A percentile compares a stretch with the other conserved stretches of the same genome.
These are phyloP conservation scores for Fusarium coffeatum DNA, from an alignment of 2,329 filamentous ascomycete genomes.

Conservation along the genomic window DNA sequence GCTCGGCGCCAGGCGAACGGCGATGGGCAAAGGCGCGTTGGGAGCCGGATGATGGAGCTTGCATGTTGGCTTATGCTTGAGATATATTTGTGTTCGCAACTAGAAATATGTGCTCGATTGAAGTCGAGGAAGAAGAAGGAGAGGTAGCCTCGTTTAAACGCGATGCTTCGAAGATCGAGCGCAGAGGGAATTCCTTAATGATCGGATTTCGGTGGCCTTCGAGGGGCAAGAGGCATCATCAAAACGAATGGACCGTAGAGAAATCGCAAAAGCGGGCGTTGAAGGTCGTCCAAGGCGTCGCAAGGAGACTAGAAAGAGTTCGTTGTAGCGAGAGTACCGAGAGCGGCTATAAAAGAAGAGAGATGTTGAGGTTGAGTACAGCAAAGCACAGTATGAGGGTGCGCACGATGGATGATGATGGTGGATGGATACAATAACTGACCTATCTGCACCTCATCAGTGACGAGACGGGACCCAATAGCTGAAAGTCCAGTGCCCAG, in stretches of 20 bases:
- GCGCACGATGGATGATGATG: conserved; percentile 22
- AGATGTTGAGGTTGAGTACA: background rate
- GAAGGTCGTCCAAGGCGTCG: conserved; percentile 7
- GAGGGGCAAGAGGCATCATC: conserved; percentile 46
- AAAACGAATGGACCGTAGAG: conserved; percentile 39
- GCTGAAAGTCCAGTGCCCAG: conserved; percentile 24
- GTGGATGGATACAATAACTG: conserved; percentile 8
- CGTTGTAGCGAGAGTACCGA: conserved; percentile 19
- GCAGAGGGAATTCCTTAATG: conserved; percentile 36
- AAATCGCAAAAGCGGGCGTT: conserved; percentile 23
- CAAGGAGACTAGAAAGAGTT: conserved; percentile 6
- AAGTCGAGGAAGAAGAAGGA: conserved; percentile 1
- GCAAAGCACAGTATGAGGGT: background rate
- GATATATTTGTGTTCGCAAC: conserved; percentile 14
- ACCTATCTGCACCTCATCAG: conserved; percentile 21
- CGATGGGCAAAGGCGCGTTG: conserved; percentile 66
- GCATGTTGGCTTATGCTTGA: conserved; percentile 32
- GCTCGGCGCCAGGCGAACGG: conserved; percentile 72
- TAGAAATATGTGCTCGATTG: conserved; percentile 3
- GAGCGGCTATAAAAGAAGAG: conserved; percentile 3
- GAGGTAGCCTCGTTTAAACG: conserved; percentile 3
- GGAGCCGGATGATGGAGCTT: conserved; percentile 51
- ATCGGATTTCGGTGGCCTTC: conserved; percentile 41
- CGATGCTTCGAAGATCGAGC: conserved; percentile 12
- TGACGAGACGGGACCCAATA: conserved; percentile 11